Evolutionary conservation across 2,329 filamentous ascomycete genomes (phyloP), one percentile per base, ranked within the genome.

Genomic region (Zalaria sp.): DNA sequence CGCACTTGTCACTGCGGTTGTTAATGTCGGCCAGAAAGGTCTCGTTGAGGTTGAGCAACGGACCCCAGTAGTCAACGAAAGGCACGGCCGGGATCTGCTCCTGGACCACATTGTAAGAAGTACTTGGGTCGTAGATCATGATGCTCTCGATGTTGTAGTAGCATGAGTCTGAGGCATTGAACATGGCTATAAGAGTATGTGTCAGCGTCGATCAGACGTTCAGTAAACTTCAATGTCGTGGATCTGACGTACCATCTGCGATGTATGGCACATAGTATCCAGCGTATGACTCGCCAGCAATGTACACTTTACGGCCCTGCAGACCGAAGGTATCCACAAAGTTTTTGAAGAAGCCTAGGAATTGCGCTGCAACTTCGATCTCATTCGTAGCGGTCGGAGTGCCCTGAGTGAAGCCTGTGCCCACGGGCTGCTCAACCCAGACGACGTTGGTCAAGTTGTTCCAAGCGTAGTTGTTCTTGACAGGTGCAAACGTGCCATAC

Each of bases 231-330:
- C 75, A 44, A 88, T 81, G 54, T 84, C 86, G 0, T 82, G 80
- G 2, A 81, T 6, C 10, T 76, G 4, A 66, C 65, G 29, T 68
- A 81, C 81, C 29, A n/a, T 32, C 65, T 1, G 71, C 69, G 42
- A 77, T 73, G 53, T 76, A 75, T 0, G 73, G 72, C 4, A 74
- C 67, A 48, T 75, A 76, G 47, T 57, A 60, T 10, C 82, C 79
- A 0, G 74, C 81, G 50, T 83, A 86, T 0, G 72, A 79, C 57
- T 84, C 82, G 5, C 82, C 84, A 0, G 81, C 71, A 43, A 91
- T 73, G 57, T 81, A 89, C 6, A 86, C 71, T 50, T 72, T 73
- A 45, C 63, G 63, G 31, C 65, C 64, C n/a, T 81, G 68, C 25
- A 51, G 45, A n/a, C 64, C 63, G 49, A 77, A 77, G 4, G 65